Base-by-base conservation (phyloP, 1,284 basidiomycete genomes). In the Blastosporella zonata region DNA sequence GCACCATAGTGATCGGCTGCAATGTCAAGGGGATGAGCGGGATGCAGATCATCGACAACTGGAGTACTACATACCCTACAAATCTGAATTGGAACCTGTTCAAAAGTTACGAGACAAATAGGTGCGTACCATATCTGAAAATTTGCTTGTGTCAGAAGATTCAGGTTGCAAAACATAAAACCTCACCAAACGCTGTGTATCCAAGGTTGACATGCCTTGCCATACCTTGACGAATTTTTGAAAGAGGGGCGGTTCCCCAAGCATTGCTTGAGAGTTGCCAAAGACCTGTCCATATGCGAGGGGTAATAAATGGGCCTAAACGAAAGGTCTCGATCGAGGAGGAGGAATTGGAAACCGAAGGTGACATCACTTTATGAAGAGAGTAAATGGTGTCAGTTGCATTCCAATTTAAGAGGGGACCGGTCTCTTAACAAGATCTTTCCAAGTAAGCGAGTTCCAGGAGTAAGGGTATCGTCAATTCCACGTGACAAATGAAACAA, bases 231-330 rank as follows among this genome's bases (percentile, higher is more conserved):
- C 81, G 79, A 52, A 91, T 78, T 62, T 80, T 83, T 20, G 75
- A 59, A 1, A 80, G 78, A 0, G 85, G 72, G 0, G 85, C 84
- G 41, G 79, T 84, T 13, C 89, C 88, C 88, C 88, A 91, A 1
- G 87, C 86, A 45, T 84, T 85, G 62, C 82, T 84, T 12, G 88
- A 90, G 29, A 91, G 77, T 57, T 91, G 89, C 88, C 88, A 91
- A 6, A 91, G 75, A 6, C 88, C 88, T 7, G 77, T 81, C 78
- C 82, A 89, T 40, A 91, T 63, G 44, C 88, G 79, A 18, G 88
- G 83, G 9, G 75, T 74, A 25, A 65, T 63, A 58, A 81, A 75
- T 3, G 79, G 74, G 3, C 87, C 87, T 6, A 90, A 73, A 37
- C 62, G 63, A 60, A 84, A 82, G 1, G 75, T 76, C 66, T 86